These are phyloP conservation scores for Curvularia hawaiiensis DNA, from an alignment of 2,329 filamentous ascomycete genomes.

Conservation along the genomic window DNA sequence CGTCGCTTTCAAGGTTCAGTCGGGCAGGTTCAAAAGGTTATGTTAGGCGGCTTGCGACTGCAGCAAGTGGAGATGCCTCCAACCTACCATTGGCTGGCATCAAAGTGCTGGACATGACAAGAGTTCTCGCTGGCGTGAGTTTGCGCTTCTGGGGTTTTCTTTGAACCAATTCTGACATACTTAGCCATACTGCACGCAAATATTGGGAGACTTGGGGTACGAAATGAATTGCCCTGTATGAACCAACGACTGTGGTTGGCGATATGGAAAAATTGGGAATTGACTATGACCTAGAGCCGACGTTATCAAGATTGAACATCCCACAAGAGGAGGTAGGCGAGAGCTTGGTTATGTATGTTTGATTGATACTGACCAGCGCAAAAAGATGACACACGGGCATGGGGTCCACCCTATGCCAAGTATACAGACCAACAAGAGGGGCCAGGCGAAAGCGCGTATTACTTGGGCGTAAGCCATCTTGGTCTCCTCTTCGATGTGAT, in stretches of 20 bases:
- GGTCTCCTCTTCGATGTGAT: background rate
- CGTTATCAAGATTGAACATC: slow-evolving; percentile 97
- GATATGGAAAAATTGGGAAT: slow-evolving; percentile 14
- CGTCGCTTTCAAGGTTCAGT: slow-evolving; percentile 12
- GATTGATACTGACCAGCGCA: background rate
- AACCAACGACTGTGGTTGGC: slow-evolving; percentile 43
- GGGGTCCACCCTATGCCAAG: slow-evolving; percentile 91
- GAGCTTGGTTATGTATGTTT: too few relatives aligned
- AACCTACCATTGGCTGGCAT: slow-evolving; percentile 80
- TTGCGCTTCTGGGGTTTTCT: fast-evolving
- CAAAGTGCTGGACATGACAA: slow-evolving; percentile 92
- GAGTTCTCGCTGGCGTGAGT: slow-evolving; percentile 90
- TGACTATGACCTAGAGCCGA: slow-evolving; percentile 69
- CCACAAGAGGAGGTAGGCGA: slow-evolving; percentile 52
- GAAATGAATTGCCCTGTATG: slow-evolving; percentile 43
- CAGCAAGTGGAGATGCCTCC: slow-evolving; percentile 47
- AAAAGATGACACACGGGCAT: slow-evolving; percentile 91
- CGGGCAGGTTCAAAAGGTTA: slow-evolving; percentile 10
- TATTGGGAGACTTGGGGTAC: slow-evolving; percentile 93
- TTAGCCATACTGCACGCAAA: slow-evolving; percentile 96
- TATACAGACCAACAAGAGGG: slow-evolving; percentile 68
- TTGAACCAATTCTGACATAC: slow-evolving; percentile 24
- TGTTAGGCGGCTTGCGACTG: slow-evolving; percentile 50
- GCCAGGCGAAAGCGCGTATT: slow-evolving; percentile 93
- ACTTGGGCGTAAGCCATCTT: slow-evolving; percentile 70